These are phyloP conservation scores for Salvia sclarea DNA, from an alignment of 305 asterid species.

Conservation along the genomic window DNA sequence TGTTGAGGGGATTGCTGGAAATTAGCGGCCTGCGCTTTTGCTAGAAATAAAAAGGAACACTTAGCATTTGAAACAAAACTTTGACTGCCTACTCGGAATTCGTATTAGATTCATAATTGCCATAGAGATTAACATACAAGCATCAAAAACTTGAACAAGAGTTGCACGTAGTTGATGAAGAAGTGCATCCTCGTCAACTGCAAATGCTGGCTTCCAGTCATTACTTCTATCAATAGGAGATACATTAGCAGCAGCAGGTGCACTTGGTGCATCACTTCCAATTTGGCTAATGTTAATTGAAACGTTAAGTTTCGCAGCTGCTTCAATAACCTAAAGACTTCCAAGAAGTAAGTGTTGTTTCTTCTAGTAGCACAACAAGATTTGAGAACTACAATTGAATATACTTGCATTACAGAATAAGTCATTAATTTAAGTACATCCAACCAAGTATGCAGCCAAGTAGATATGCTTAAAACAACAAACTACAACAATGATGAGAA, in stretches of 20 bases:
- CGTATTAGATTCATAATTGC: conserved; percentile 16
- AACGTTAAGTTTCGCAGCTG: conserved; percentile 72
- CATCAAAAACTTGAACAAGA: conserved; percentile 73
- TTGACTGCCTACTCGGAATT: conserved; percentile 16
- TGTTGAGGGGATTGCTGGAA: conserved; percentile 67
- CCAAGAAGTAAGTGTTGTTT: conserved; percentile 12
- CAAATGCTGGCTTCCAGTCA: conserved; percentile 85
- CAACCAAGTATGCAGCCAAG: conserved; percentile 8
- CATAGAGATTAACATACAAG: conserved; percentile 47
- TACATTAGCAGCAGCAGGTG: conserved; percentile 45
- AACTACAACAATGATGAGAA: conserved; percentile 6
- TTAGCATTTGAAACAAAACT: conserved; percentile 9
- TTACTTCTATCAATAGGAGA: conserved; percentile 62
- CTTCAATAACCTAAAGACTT: conserved; percentile 70
- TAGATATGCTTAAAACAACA: conserved; percentile 1
- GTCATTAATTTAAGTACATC: conserved; percentile 1
- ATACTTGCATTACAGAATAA: conserved; percentile 17
- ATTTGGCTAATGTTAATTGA: conserved; percentile 69
- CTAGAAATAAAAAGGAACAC: conserved; percentile 43
- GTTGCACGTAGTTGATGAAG: conserved; percentile 80
- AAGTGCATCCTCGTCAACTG: conserved; percentile 84
- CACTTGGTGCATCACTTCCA: conserved; percentile 67
- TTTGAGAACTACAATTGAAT: conserved; percentile 7
- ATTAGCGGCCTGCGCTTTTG: conserved; percentile 48
- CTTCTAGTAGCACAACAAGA: conserved; percentile 16